These are phyloP conservation scores for Vaccinium myrtillus DNA, from an alignment of 148 eudicot species.

Conservation along the genomic window DNA sequence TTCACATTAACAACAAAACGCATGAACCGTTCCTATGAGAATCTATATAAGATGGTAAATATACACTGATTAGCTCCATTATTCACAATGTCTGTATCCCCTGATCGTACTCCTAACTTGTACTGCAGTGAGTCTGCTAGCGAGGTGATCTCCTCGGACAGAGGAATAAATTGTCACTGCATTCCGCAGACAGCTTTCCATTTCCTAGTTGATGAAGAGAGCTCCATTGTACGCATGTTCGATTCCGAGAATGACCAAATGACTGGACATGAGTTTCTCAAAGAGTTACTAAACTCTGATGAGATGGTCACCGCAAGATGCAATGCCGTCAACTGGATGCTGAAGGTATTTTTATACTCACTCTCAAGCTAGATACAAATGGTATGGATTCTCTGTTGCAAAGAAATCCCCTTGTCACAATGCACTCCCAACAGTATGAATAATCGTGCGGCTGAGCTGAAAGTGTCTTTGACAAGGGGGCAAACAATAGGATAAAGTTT, in stretches of 20 bases:
- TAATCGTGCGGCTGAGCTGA: neutral
- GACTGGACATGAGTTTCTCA: neutral
- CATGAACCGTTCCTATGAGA: neutral
- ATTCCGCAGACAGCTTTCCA: neutral
- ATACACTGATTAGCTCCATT: neutral
- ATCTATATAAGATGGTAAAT: neutral
- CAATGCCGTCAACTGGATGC: slow-evolving; percentile 9
- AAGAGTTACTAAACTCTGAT: neutral
- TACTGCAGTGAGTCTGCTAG: slow-evolving; percentile 1
- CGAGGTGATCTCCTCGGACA: neutral
- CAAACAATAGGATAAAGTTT: neutral
- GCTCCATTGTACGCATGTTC: neutral
- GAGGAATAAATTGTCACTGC: neutral
- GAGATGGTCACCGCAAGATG: neutral
- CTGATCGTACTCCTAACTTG: neutral
- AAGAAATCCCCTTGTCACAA: neutral
- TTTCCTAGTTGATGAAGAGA: neutral
- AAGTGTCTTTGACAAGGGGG: neutral
- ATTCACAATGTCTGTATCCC: neutral
- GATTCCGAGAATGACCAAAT: slow-evolving; percentile 8
- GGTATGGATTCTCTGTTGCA: neutral
- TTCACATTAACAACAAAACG: neutral
- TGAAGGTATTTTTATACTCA: slow-evolving; percentile 1
- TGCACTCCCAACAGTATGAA: neutral
- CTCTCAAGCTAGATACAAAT: neutral